Conservation (phyloP, 2,329 filamentous ascomycete species). For the Xylariaceae sp. region DNA sequence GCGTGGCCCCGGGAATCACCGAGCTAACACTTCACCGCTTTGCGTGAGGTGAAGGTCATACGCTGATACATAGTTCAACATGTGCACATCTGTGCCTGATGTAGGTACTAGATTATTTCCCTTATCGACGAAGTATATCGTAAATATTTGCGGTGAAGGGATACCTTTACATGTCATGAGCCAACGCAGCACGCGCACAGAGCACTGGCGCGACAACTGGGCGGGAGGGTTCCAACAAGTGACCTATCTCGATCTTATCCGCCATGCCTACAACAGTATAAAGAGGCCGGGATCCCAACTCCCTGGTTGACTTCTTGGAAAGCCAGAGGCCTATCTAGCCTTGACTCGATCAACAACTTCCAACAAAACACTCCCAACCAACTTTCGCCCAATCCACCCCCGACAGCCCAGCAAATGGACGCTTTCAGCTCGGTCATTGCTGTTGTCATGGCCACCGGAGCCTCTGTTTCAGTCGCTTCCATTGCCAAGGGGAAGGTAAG, state of each 20-base stretch:
- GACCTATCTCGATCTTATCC: no score
- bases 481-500: slow-evolving; percentile 22
- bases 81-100: no score
- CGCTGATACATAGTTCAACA: background rate
- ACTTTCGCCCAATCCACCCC: slow-evolving; percentile 1
- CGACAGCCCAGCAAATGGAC: slow-evolving; percentile 20
- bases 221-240: background rate
- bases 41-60: background rate
- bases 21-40: background rate
- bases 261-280: no score
- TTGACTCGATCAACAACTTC: background rate
- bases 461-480: slow-evolving; percentile 19
- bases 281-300: no score
- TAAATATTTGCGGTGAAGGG: background rate
- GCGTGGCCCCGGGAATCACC: background rate
- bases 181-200: background rate
- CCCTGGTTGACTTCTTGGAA: no score
- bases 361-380: slow-evolving; percentile 13
- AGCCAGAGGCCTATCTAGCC: background rate
- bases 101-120: no score
- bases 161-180: background rate
- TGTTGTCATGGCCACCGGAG: slow-evolving; percentile 19
- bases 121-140: no score
- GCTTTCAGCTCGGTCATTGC: slow-evolving; percentile 18
- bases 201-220: background rate